These are phyloP conservation scores for Aurinia saxatilis DNA, from an alignment of 345 rosid genomes.

Conservation along the genomic window DNA sequence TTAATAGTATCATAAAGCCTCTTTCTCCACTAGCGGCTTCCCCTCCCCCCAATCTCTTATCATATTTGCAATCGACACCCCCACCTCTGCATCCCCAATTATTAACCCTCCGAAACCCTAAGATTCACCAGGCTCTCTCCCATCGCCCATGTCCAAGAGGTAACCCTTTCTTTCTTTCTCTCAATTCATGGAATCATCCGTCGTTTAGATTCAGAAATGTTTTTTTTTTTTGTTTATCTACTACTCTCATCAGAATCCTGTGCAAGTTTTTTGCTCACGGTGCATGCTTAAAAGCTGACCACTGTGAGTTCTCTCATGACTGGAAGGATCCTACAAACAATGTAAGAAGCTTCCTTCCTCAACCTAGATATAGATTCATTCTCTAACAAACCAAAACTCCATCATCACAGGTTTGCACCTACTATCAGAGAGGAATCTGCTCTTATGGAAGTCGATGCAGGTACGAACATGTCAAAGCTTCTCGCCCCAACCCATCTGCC, in stretches of 20 bases:
- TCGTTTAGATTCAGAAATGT: slow-evolving; percentile 29
- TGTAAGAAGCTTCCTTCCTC: slow-evolving; percentile 27
- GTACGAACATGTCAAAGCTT: slow-evolving; percentile 66
- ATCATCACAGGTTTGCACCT: slow-evolving; percentile 65
- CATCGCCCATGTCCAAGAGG: slow-evolving; percentile 28
- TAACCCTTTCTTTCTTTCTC: background rate
- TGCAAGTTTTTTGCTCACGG: slow-evolving; percentile 92
- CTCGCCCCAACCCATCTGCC: slow-evolving; percentile 39
- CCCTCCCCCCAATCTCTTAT: background rate
- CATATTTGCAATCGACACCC: background rate
- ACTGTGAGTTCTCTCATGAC: slow-evolving; percentile 89
- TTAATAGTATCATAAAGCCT: background rate
- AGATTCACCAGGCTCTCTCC: background rate
- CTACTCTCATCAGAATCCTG: slow-evolving; percentile 36
- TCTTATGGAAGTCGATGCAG: slow-evolving; percentile 79
- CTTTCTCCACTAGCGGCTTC: background rate
- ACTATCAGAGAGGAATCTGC: slow-evolving; percentile 82
- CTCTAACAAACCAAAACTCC: background rate
- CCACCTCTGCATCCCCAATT: background rate
- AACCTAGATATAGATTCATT: too few relatives aligned
- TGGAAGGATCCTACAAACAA: slow-evolving; percentile 74
- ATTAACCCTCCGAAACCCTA: slow-evolving; percentile 8
- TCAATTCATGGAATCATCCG: too few relatives aligned
- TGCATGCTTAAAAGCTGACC: slow-evolving; percentile 90
- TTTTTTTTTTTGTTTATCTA: background rate